Evolutionary conservation across 768 basidiomycete species (phyloP).

Genomic region (Xerocomus potaroensis): DNA sequence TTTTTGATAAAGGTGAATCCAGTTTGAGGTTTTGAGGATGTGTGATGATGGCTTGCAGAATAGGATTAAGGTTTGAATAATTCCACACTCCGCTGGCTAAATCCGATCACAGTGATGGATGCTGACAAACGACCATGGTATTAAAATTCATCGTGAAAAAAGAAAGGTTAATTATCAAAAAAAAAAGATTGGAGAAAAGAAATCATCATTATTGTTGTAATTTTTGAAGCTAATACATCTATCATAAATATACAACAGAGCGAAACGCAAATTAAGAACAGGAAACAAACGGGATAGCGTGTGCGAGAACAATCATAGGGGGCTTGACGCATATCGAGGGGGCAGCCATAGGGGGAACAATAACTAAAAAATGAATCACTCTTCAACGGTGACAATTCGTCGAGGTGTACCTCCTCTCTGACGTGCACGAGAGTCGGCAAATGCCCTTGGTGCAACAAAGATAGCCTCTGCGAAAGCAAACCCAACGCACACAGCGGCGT

Average conservation of each 20-base stretch:
- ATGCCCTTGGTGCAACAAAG: constrained; percentile 40
- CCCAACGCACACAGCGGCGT: constrained; percentile 51
- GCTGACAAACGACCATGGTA: too few relatives aligned
- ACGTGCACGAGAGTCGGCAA: constrained; percentile 28
- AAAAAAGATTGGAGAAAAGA: not conserved
- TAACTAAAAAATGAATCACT: too few relatives aligned
- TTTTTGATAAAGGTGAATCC: constrained; percentile 6
- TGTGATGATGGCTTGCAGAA: constrained; percentile 8
- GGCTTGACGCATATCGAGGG: constrained; percentile 3
- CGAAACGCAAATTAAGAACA: constrained; percentile 2
- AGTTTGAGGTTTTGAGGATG: not conserved
- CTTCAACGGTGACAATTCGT: constrained; percentile 21
- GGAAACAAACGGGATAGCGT: constrained; percentile 19
- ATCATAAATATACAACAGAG: constrained; percentile 19
- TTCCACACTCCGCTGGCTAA: constrained; percentile 17
- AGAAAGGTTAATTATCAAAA: too few relatives aligned
- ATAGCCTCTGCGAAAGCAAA: constrained; percentile 71
- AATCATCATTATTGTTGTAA: constrained; percentile 6
- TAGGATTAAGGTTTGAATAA: constrained; percentile 22
- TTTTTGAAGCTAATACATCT: constrained; percentile 10
- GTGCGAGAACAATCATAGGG: constrained; percentile 7
- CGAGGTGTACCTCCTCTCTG: constrained; percentile 20
- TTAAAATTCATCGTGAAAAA: not conserved
- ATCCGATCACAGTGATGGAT: constrained; percentile 2
- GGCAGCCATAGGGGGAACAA: too few relatives aligned